phyloP scores from a whole-genome alignment of 2,329 filamentous ascomycete species.

The Cercospora sp. region DNA sequence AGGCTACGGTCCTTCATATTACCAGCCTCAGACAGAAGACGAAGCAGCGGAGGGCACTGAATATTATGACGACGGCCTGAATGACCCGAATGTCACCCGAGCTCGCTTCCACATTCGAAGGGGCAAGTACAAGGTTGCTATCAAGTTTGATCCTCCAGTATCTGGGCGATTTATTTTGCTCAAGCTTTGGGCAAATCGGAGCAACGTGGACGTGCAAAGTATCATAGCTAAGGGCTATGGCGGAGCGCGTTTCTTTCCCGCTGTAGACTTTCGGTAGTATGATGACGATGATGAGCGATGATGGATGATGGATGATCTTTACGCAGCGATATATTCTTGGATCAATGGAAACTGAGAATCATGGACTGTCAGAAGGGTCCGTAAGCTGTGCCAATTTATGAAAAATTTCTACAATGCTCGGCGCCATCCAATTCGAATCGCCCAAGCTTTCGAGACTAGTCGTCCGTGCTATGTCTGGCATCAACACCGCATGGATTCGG shows the following conservation, averaged over 20 bases:
- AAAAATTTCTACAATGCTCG: neutral
- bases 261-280: constrained; percentile 26
- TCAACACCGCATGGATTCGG: neutral
- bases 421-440: neutral
- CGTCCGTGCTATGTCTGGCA: neutral
- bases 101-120: constrained; percentile 82
- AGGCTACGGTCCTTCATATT: constrained; percentile 18
- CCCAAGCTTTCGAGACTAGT: neutral
- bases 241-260: constrained; percentile 73
- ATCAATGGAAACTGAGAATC: neutral
- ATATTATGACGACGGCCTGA: constrained; percentile 27
- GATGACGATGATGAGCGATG: neutral
- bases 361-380: neutral
- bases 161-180: constrained; percentile 72
- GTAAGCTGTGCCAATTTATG: neutral
- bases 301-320: neutral
- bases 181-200: constrained; percentile 81
- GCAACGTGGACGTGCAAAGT: constrained; percentile 88
- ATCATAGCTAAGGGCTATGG: constrained; percentile 82
- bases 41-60: constrained; percentile 15
- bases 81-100: constrained; percentile 48
- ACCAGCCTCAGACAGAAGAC: constrained; percentile 13
- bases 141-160: constrained; percentile 80
- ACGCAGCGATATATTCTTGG: neutral
- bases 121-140: constrained; percentile 79